Conservation (phyloP, 805 yeast species). For the Starmerella khaoyaiensis region DNA sequence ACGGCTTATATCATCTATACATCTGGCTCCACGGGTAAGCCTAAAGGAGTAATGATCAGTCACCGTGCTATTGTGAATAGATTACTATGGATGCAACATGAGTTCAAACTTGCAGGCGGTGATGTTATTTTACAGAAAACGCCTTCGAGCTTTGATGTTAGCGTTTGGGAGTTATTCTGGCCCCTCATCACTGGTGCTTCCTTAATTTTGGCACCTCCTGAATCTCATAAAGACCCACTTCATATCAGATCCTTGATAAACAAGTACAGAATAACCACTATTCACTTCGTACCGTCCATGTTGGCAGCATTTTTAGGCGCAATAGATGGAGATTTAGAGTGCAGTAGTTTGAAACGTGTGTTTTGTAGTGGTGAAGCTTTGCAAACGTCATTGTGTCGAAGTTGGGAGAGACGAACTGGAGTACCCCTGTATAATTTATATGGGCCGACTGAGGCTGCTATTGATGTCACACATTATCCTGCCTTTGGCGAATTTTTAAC, state of each 20-base stretch:
- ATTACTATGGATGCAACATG: conserved; percentile 13
- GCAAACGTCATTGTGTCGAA: conserved; percentile 1
- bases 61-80: conserved; percentile 14
- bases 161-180: conserved; percentile 17
- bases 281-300: conserved; percentile 18
- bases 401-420: conserved; percentile 6
- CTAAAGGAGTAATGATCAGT: conserved; percentile 61
- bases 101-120: conserved; percentile 1
- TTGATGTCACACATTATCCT: conserved; percentile 11
- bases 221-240: conserved; percentile 12
- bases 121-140: conserved; percentile 14
- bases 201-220: conserved; percentile 14
- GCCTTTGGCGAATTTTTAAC: conserved; percentile 4
- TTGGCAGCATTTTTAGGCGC: conserved; percentile 4
- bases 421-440: conserved; percentile 14
- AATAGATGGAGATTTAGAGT: not conserved
- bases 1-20: conserved; percentile 70
- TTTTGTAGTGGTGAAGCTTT: conserved; percentile 17
- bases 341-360: conserved; percentile 1
- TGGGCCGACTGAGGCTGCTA: conserved; percentile 18
- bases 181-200: conserved; percentile 13
- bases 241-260: not conserved
- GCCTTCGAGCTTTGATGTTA: conserved; percentile 15
- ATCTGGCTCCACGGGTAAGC: conserved; percentile 73
- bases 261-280: conserved; percentile 7